phyloP scores from a whole-genome alignment of 805 yeast genomes.

The Wickerhamomyces bovis region DNA sequence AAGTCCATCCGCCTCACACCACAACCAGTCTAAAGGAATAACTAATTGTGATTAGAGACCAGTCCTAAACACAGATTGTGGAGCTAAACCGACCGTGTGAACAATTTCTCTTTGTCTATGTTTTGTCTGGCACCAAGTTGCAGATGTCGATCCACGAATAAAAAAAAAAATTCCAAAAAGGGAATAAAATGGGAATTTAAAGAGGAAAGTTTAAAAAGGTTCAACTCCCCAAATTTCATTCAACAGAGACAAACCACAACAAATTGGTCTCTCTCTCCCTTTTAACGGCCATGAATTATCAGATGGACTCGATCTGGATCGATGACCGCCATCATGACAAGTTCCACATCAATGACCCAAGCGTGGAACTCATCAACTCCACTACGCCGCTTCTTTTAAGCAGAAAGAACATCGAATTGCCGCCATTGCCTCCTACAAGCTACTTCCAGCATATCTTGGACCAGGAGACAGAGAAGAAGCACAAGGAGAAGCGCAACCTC shows the following conservation, averaged over 20 bases:
- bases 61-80: too few relatives aligned
- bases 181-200: background rate
- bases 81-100: background rate
- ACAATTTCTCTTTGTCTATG: background rate
- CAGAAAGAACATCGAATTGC: conserved; percentile 30
- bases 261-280: too few relatives aligned
- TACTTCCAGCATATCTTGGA: conserved; percentile 12
- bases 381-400: conserved; percentile 27
- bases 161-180: background rate
- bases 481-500: conserved; percentile 20
- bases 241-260: too few relatives aligned
- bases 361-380: conserved; percentile 29
- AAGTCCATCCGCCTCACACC: too few relatives aligned
- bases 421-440: conserved; percentile 28
- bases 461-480: conserved; percentile 2
- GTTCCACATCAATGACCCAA: conserved; percentile 26
- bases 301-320: conserved; percentile 37
- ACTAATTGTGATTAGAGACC: too few relatives aligned
- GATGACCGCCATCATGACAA: conserved; percentile 30
- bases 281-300: conserved; percentile 1
- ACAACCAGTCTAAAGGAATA: too few relatives aligned
- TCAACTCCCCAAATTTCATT: background rate
- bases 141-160: background rate
- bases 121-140: background rate
- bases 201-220: background rate